These are phyloP conservation scores for Xylaria sp. DNA, from an alignment of 2,329 filamentous ascomycete species.

Conservation along the genomic window DNA sequence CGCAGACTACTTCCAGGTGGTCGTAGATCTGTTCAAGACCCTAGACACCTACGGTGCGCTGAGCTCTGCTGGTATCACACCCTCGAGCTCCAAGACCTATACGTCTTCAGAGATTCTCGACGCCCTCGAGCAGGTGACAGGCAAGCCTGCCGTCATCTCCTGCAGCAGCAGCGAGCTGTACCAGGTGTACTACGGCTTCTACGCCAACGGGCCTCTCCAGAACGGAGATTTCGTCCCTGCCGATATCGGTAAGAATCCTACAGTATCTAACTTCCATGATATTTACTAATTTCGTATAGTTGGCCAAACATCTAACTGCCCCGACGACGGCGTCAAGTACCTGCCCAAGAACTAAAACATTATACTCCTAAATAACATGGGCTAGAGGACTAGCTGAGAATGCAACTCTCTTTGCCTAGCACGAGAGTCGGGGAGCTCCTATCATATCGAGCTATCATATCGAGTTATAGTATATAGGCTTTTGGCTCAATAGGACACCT, in stretches of 20 bases:
- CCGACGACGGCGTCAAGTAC: constrained; percentile 72
- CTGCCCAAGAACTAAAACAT: constrained; percentile 63
- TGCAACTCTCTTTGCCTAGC: background rate
- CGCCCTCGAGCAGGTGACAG: constrained; percentile 63
- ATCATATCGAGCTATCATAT: background rate
- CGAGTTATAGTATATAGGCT: background rate
- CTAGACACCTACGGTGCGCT: constrained; percentile 74
- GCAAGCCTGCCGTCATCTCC: constrained; percentile 66
- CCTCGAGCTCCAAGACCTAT: constrained; percentile 67
- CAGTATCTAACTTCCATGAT: background rate
- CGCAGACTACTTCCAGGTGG: constrained; percentile 74
- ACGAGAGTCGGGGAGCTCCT: background rate
- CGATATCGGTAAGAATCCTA: constrained; percentile 38
- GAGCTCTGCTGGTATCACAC: constrained; percentile 68
- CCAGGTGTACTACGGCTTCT: constrained; percentile 73
- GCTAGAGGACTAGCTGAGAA: background rate
- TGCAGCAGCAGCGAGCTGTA: constrained; percentile 62
- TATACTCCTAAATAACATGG: background rate
- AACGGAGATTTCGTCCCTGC: constrained; percentile 69
- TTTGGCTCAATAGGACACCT: background rate
- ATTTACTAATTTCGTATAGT: constrained; percentile 51
- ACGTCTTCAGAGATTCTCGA: constrained; percentile 67
- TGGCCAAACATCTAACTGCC: constrained; percentile 72
- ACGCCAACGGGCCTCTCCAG: constrained; percentile 68
- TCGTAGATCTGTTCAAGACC: constrained; percentile 73